Evolutionary conservation across 192 early-diverging fungal species (phyloP), one percentile per base, ranked within the genome.

Genomic region (Gryganskiella cystojenkinii): DNA sequence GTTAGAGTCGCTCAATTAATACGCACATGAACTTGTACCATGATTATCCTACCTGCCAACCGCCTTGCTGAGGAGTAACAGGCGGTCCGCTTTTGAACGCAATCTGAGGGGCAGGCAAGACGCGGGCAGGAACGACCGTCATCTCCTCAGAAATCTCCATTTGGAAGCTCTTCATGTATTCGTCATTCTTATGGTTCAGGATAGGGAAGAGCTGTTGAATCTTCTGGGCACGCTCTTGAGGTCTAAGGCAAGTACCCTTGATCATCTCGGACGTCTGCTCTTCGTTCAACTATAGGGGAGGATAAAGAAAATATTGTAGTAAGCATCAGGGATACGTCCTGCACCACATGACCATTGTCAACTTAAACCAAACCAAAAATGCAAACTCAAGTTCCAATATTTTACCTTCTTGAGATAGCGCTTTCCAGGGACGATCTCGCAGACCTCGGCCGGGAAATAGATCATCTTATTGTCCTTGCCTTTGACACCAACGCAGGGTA

Each of bases 201-300:
- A 90, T 68, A 2, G 66, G 65, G 35, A 90, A 72, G 7, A 81
- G 87, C 19, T 86, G 71, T 30, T 49, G 25, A 62, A 97, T 95
- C 56, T 90, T 90, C 58, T 82, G 74, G 44, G 86, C 85, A 40
- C 92, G 86, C 37, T 92, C 82, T 31, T 74, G 67, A 5, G 94
- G 93, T 13, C 74, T 72, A 70, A 88, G 10, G 73, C 94, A 95
- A 1, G 95, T 95, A 68, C 92, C 92, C 42, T 86, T 92, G 73
- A 99, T 96, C 95, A 99, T 97, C 67, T 97, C 92, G 0, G 94
- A 89, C 0, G 97, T 98, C 84, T 96, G 91, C 17, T 81, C 70
- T 45, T 95, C 92, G 69, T 93, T 90, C 27, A 98, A 80, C 80
- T 95, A 92, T 57, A 2, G n/a, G 15, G 3, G 28, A 25, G 17